Evolutionary conservation across 2,329 filamentous ascomycete species (phyloP), one percentile per base, ranked within the genome.

Genomic region (Phyllosticta citriasiana): DNA sequence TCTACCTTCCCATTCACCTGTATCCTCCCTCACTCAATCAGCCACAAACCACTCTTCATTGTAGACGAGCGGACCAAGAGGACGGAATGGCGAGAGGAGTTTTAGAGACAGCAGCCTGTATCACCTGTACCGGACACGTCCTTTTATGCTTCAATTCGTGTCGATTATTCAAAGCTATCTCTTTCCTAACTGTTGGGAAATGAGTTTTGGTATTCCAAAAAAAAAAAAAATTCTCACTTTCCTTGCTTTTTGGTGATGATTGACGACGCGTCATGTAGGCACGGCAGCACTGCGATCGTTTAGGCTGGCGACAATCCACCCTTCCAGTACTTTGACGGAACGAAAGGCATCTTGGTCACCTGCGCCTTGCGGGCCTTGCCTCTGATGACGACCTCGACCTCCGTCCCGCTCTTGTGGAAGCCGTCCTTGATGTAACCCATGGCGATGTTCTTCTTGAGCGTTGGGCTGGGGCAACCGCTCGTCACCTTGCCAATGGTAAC

Each of bases 351-450:
- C 79, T 92, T 92, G 8, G 85, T 82, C 33, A 96, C 88, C 3
- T 83, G 82, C 0, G 87, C 91, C 75, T 85, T 86, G 68, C 90
- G 84, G 71, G 83, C 79, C 77, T 86, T 89, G 22, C 91, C 91
- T 59, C 92, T 80, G 2, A 96, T 87, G 50, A 90, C 73, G 3
- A 96, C 86, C 19, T 86, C 82, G 6, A 96, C 78, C 76, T 93
- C 87, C 0, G 91, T 96, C 10, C 91, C 91, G 33, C 83, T 80
- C 81, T 95, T 95, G 74, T 96, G 90, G 72, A 87, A 77, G 0
- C 90, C 90, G 65, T 89, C 85, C 75, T 85, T 84, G 70, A 97
- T 80, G 71, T 96, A 96, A 0, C 87, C 94, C 94, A 99, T 99
- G 61, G 93, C 91, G 64, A 99, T 93, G 74, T 97, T 97, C 79